These are phyloP conservation scores for Circinella minor DNA, from an alignment of 371 early-diverging fungal species.

Conservation along the genomic window DNA sequence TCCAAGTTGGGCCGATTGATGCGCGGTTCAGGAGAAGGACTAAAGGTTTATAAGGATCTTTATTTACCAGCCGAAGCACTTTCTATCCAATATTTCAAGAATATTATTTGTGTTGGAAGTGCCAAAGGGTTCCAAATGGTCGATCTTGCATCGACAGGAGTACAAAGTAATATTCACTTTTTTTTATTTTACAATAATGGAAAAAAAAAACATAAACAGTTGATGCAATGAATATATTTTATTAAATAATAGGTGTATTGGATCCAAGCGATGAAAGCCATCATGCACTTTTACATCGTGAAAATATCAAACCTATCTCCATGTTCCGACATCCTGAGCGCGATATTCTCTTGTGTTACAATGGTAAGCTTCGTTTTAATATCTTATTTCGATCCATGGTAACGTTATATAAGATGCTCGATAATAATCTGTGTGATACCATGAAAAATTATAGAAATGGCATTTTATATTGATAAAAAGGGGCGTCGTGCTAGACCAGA, in stretches of 20 bases:
- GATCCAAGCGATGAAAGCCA: constrained; percentile 51
- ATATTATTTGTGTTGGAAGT: constrained; percentile 92
- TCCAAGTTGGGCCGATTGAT: constrained; percentile 51
- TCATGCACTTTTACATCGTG: constrained; percentile 31
- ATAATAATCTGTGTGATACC: background rate
- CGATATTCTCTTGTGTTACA: constrained; percentile 88
- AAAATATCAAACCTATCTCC: constrained; percentile 72
- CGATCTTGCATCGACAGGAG: constrained; percentile 80
- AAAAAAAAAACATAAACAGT: too few species aligned
- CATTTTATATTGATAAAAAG: constrained; percentile 89
- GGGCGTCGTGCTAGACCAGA: constrained; percentile 77
- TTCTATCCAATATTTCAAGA: constrained; percentile 85
- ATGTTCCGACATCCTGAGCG: constrained; percentile 82
- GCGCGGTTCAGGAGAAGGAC: constrained; percentile 51
- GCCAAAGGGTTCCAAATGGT: constrained; percentile 94
- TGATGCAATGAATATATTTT: too few species aligned
- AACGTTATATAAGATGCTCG: background rate
- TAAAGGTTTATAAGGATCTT: constrained; percentile 82
- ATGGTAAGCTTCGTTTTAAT: constrained; percentile 41
- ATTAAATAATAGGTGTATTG: constrained; percentile 37
- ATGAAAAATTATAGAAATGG: constrained; percentile 63
- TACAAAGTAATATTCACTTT: constrained; percentile 39
- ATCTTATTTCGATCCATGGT: too few species aligned
- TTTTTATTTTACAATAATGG: background rate
- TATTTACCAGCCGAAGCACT: constrained; percentile 84